A percentile compares a stretch with the other conserved stretches of the same genome.
Conservation (phyloP, 305 asterid species). For the Fraxinus ornus region DNA sequence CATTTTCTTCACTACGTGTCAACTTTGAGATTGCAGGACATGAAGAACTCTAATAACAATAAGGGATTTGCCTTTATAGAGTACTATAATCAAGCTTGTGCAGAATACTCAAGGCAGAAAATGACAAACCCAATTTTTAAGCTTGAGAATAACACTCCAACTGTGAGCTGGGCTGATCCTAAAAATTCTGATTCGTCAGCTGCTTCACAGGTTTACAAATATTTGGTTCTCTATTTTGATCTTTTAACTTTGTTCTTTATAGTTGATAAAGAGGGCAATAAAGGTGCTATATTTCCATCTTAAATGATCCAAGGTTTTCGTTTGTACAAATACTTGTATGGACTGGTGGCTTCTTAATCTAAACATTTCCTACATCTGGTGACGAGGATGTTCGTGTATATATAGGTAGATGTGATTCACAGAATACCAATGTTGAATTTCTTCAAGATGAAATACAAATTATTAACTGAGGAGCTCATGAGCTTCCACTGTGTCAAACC, state of each 20-base stretch:
- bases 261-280: not conserved
- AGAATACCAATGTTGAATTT: not conserved
- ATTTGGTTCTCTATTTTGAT: not conserved
- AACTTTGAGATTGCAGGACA: slow-evolving; percentile 32
- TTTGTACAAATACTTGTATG: not conserved
- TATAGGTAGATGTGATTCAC: not conserved
- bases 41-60: slow-evolving; percentile 40
- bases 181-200: slow-evolving; percentile 46
- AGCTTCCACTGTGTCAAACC: not conserved
- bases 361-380: not conserved
- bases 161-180: slow-evolving; percentile 67
- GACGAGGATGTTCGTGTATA: not conserved
- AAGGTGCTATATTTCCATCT: not conserved
- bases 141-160: slow-evolving; percentile 53
- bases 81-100: slow-evolving; percentile 56
- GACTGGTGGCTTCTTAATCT: not conserved
- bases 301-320: not conserved
- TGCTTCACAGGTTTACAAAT: slow-evolving; percentile 26
- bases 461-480: not conserved
- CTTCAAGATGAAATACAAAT: not conserved
- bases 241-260: not conserved
- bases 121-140: slow-evolving; percentile 46
- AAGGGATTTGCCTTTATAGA: slow-evolving; percentile 58
- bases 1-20: not conserved
- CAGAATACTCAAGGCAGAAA: slow-evolving; percentile 48